A percentile compares a stretch with the other conserved stretches of the same genome.
Conservation (phyloP, 2,329 filamentous ascomycete species). For the Huntiella savannae region DNA sequence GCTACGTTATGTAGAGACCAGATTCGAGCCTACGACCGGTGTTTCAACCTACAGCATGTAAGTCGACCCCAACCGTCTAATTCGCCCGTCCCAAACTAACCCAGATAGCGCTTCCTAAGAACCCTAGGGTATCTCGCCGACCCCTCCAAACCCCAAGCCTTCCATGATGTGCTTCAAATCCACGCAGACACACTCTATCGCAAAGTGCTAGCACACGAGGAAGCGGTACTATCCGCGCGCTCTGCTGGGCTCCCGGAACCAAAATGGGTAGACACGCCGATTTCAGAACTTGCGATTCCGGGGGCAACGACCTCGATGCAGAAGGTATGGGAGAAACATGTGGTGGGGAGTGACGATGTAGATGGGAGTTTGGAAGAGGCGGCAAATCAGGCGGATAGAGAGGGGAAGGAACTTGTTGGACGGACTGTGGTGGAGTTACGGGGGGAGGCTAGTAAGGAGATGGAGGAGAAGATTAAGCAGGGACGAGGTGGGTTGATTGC, state of each 20-base stretch:
- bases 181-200: conserved; percentile 84
- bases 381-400: conserved; percentile 41
- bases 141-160: conserved; percentile 40
- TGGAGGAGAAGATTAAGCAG: conserved; percentile 38
- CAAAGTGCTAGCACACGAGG: conserved; percentile 68
- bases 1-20: conserved; percentile 68
- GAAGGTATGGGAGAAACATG: conserved; percentile 27
- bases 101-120: conserved; percentile 57
- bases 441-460: conserved; percentile 33
- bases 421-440: conserved; percentile 34
- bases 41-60: conserved; percentile 75
- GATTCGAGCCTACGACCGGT: conserved; percentile 61
- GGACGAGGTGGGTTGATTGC: conserved; percentile 25
- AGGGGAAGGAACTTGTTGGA: conserved; percentile 41
- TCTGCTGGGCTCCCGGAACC: conserved; percentile 39
- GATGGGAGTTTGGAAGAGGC: conserved; percentile 45
- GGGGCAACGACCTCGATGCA: not conserved
- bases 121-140: conserved; percentile 70
- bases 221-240: conserved; percentile 49
- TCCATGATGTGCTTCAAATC: conserved; percentile 85
- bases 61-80: conserved; percentile 14
- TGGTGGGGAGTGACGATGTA: conserved; percentile 37
- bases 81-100: not conserved
- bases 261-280: conserved; percentile 37
- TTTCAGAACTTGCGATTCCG: conserved; percentile 12